Base-by-base conservation (phyloP, 2,329 filamentous ascomycete genomes). In the Talaromyces rugulosus region DNA sequence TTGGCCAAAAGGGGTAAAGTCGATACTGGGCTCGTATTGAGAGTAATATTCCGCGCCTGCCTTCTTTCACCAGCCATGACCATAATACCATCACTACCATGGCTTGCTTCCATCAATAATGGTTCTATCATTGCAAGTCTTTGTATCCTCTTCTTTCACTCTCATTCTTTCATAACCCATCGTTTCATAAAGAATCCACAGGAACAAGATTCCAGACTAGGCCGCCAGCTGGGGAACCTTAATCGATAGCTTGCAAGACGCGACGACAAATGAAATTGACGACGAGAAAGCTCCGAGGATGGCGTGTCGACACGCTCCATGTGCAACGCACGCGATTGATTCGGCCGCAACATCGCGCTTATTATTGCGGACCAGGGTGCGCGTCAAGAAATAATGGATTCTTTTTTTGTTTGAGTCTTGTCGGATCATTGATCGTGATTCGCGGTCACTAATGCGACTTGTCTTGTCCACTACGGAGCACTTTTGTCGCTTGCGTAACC, bases 321-420 rank as follows among this genome's bases (percentile, higher is more conserved):
- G 50, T 53, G 50, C 50, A 30, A 53, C n/a, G 27, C 50, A 53
- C 50, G 50, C 50, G 50, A 30, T 14, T 53, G 50, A 53, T 53
- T 53, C 50, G 50, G 16, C 16, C 31, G 50, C 50, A 53, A 53
- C 50, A 53, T 53, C 50, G 50, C 50, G 50, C 50, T 53, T 53
- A 31, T 47, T 47, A 47, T 53, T 53, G 50, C 50, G 50, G 50
- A 53, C 30, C 50, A 53, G 50, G 27, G 50, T 27, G 18, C 44
- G 50, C 14, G 16, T 30, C 30, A 31, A 53, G 6, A 9, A 51
- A 31, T 5, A 5, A 53, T 11, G 4, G 5, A 4, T 47, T 14
- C n/a, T n/a, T 47, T 30, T 28, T 18, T 47, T 47, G 44, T 47
- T 18, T 27, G 44, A 27, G 4, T 28, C 44, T 47, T 23, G 44